These are phyloP conservation scores for Citrullus mucosospermus DNA, from an alignment of 306 rosid genomes.

Conservation along the genomic window DNA sequence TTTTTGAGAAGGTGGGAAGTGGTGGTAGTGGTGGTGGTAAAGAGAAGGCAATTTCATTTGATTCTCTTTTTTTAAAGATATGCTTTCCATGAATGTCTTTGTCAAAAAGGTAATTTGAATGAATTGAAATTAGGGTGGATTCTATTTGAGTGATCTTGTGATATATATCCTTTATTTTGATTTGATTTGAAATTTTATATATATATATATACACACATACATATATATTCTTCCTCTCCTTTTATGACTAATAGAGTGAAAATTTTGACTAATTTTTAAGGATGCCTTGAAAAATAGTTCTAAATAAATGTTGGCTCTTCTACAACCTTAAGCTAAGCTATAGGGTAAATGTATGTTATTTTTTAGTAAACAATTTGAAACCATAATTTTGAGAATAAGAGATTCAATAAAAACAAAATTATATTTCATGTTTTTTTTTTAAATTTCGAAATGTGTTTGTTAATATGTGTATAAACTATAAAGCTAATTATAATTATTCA, in stretches of 20 bases:
- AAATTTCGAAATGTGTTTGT: too few species aligned
- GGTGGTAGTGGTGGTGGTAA: not conserved
- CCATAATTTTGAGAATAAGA: too few species aligned
- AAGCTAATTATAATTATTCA: too few species aligned
- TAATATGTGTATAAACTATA: too few species aligned
- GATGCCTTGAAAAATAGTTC: not conserved
- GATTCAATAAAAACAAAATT: too few species aligned
- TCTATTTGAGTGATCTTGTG: not conserved
- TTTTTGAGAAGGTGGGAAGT: not conserved
- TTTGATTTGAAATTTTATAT: not conserved
- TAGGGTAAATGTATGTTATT: too few species aligned
- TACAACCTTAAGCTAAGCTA: too few species aligned
- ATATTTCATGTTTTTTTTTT: too few species aligned
- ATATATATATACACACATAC: too few species aligned
- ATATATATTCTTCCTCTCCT: not conserved
- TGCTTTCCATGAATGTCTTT: constrained; percentile 7
- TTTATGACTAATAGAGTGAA: not conserved
- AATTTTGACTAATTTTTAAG: not conserved
- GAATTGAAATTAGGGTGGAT: constrained; percentile 3
- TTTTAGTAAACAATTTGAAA: too few species aligned
- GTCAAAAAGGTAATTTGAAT: constrained; percentile 10
- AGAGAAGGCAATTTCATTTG: constrained; percentile 4
- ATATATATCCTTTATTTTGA: not conserved
- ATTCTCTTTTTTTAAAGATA: not conserved
- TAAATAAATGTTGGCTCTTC: not conserved